phyloP scores from a whole-genome alignment of 129 eudicot species.

The Flaveria robusta region DNA sequence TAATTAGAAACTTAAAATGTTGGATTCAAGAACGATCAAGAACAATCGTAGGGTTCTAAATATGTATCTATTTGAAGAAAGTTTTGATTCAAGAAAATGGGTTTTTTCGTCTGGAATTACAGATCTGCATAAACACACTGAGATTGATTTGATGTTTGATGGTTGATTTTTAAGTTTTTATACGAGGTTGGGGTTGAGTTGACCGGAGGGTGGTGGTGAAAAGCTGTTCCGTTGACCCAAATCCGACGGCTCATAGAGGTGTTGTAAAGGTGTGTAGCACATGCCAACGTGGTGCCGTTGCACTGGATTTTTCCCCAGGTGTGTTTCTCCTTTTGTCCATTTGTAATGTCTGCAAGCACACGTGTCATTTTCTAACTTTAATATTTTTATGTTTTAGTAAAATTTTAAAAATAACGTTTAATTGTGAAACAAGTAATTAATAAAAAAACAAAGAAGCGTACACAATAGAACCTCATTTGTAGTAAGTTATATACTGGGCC shows the following conservation, averaged over 20 bases:
- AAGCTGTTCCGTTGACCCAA: background rate
- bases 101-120: background rate
- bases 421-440: too few species aligned
- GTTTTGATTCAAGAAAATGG: background rate
- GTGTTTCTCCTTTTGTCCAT: background rate
- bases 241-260: constrained; percentile 30
- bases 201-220: constrained; percentile 1
- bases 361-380: constrained; percentile 16
- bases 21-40: background rate
- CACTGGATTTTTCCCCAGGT: background rate
- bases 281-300: background rate
- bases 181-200: background rate
- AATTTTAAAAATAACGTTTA: too few species aligned
- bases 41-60: background rate
- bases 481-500: too few species aligned
- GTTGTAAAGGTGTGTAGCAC: constrained; percentile 3
- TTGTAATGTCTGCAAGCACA: constrained; percentile 23
- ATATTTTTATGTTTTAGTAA: background rate
- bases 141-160: background rate
- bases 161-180: background rate
- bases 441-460: too few species aligned
- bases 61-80: background rate
- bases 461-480: too few species aligned
- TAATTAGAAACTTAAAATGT: background rate
- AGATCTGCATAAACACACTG: background rate